Evolutionary conservation across 768 basidiomycete genomes (phyloP).

Genomic region (Amanita molliuscula): DNA sequence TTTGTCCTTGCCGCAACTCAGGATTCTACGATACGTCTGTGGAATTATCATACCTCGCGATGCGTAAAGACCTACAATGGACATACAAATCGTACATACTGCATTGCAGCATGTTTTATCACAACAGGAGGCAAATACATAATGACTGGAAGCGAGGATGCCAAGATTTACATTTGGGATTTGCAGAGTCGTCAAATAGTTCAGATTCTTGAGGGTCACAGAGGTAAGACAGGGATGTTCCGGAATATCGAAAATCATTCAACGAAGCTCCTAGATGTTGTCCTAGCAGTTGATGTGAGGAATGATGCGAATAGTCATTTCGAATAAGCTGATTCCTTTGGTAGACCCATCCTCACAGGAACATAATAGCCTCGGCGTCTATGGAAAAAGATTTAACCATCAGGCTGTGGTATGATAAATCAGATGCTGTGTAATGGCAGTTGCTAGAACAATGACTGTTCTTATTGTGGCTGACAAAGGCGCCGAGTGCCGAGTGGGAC

Average conservation of each 20-base stretch:
- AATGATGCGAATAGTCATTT: conserved; percentile 4
- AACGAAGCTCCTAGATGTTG: conserved; percentile 35
- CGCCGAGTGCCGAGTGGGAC: background rate
- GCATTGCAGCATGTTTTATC: conserved; percentile 59
- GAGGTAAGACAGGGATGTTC: conserved; percentile 37
- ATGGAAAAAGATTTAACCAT: conserved; percentile 86
- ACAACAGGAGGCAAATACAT: conserved; percentile 57
- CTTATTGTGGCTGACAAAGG: background rate
- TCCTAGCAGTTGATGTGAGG: conserved; percentile 68
- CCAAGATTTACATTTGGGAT: conserved; percentile 85
- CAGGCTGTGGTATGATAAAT: conserved; percentile 62
- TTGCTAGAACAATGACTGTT: background rate
- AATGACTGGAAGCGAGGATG: conserved; percentile 85
- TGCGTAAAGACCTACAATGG: conserved; percentile 91
- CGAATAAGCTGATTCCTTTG: background rate
- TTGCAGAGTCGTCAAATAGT: conserved; percentile 69
- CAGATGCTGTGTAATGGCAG: background rate
- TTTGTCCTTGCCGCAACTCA: conserved; percentile 88
- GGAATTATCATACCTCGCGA: conserved; percentile 87
- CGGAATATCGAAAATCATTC: background rate
- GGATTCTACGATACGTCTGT: conserved; percentile 88
- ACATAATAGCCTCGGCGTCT: conserved; percentile 78
- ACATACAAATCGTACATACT: conserved; percentile 80
- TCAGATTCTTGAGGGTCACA: conserved; percentile 71
- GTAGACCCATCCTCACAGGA: conserved; percentile 70